These are phyloP conservation scores for Exophiala bonariae DNA, from an alignment of 2,329 filamentous ascomycete genomes.

Conservation along the genomic window DNA sequence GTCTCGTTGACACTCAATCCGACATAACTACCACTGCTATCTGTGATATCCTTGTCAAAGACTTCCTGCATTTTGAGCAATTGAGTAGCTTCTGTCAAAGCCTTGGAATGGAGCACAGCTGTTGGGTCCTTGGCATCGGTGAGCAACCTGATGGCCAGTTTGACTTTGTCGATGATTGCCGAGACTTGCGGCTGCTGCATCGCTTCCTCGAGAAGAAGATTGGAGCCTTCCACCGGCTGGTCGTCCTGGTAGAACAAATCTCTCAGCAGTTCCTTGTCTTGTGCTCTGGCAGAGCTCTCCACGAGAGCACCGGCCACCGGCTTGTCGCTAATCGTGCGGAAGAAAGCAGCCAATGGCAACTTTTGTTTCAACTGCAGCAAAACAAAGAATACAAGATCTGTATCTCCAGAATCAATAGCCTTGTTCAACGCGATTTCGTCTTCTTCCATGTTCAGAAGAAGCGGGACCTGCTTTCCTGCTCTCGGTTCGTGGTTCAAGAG, in stretches of 20 bases:
- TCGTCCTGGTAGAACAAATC: constrained; percentile 98
- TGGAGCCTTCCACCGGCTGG: constrained; percentile 80
- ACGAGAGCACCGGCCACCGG: constrained; percentile 86
- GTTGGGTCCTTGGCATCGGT: constrained; percentile 77
- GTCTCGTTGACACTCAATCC: constrained; percentile 90
- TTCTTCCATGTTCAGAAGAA: constrained; percentile 92
- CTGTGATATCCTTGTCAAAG: constrained; percentile 78
- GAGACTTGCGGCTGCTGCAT: constrained; percentile 69
- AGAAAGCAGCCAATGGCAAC: constrained; percentile 85
- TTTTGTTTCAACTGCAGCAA: constrained; percentile 87
- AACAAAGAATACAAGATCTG: constrained; percentile 88
- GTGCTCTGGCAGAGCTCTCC: constrained; percentile 76
- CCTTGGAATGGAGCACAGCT: constrained; percentile 64
- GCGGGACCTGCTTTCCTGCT: constrained; percentile 91
- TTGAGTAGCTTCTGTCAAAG: constrained; percentile 75
- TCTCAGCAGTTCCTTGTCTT: constrained; percentile 81
- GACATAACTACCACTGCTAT: constrained; percentile 63
- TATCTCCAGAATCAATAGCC: constrained; percentile 92
- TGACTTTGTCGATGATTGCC: constrained; percentile 78
- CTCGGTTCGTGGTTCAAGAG: constrained; percentile 91
- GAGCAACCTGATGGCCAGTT: constrained; percentile 79
- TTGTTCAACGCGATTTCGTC: constrained; percentile 94
- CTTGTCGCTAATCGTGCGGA: constrained; percentile 82
- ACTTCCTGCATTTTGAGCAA: constrained; percentile 83
- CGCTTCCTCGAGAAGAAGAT: constrained; percentile 82